These are phyloP conservation scores for Agrostemma githago DNA, from an alignment of 148 eudicot genomes.

Conservation along the genomic window DNA sequence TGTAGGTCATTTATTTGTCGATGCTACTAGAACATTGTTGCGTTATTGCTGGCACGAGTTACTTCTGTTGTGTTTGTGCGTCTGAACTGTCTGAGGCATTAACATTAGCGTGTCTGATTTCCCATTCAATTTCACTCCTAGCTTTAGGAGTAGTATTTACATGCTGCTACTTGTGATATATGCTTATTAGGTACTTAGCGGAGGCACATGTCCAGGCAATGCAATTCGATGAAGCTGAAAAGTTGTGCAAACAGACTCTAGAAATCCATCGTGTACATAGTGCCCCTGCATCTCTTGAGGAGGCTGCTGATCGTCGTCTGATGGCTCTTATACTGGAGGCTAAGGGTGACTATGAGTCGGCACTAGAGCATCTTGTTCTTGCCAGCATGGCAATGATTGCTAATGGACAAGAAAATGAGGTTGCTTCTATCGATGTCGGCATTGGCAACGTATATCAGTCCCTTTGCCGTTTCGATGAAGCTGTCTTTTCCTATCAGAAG, in stretches of 20 bases:
- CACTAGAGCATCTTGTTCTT: slow-evolving; percentile 93
- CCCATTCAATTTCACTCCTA: not conserved
- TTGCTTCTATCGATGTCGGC: slow-evolving; percentile 87
- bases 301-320: slow-evolving; percentile 95
- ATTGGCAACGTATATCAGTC: slow-evolving; percentile 86
- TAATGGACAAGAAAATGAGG: slow-evolving; percentile 92
- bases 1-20: too few relatives aligned
- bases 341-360: slow-evolving; percentile 81
- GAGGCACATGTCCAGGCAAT: slow-evolving; percentile 98
- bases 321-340: slow-evolving; percentile 99
- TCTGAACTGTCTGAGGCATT: not conserved
- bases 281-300: slow-evolving; percentile 91
- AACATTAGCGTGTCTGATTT: not conserved
- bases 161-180: not conserved
- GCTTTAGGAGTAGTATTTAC: not conserved
- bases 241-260: slow-evolving; percentile 71
- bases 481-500: slow-evolving; percentile 90
- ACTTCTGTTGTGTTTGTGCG: not conserved
- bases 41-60: not conserved
- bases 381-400: slow-evolving; percentile 99
- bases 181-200: slow-evolving; percentile 63
- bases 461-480: slow-evolving; percentile 78
- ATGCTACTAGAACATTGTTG: not conserved
- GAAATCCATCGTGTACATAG: slow-evolving; percentile 92
- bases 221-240: slow-evolving; percentile 97